Base-by-base conservation (phyloP, 208 protist species). In the Strigomonas culicis region DNA sequence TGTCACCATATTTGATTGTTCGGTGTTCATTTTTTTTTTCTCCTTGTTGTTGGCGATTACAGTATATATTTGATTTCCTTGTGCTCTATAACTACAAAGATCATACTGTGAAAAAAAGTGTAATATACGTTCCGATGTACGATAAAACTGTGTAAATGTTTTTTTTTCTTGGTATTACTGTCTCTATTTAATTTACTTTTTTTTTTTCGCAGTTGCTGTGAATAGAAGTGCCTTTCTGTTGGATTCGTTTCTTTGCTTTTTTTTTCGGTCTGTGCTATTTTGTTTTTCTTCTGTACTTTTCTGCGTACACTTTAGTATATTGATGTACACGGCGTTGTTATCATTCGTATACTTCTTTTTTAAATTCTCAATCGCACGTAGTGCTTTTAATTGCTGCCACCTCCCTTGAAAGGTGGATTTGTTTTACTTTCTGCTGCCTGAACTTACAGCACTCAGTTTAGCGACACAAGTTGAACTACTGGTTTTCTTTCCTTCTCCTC, bases 141-240 rank as follows among this genome's bases (percentile, higher is more conserved):
- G n/a, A n/a, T n/a, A n/a, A n/a, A n/a, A n/a, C n/a, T n/a, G n/a
- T n/a, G n/a, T n/a, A n/a, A n/a, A n/a, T n/a, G 30, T 64, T 44
- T 44, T 68, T 64, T 24, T 58, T 55, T 63, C 65, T 65, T 66
- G 22, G 17, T 65, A 7, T 56, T 49, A 13, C 7, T 22, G 25
- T 56, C 25, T 32, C 34, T n/a, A 13, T 19, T 28, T 58, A 27
- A 24, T 52, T 31, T 53, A 41, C 7, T 51, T 30, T 39, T 41
- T 22, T 55, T 13, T 66, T 67, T 24, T 27, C 34, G 39, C 8
- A 53, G n/a, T 28, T 44, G 1, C 4, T 19, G 13, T 13, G 28
- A 24, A 11, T 56, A 24, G 22, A 32, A 4, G 61, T 25, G 21
- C n/a, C 43, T 27, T 65, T 64, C 13, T 56, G 8, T 7, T 24